Evolutionary conservation across 169 alveolate genomes (phyloP).

Genomic region (Plasmodium vivax): DNA sequence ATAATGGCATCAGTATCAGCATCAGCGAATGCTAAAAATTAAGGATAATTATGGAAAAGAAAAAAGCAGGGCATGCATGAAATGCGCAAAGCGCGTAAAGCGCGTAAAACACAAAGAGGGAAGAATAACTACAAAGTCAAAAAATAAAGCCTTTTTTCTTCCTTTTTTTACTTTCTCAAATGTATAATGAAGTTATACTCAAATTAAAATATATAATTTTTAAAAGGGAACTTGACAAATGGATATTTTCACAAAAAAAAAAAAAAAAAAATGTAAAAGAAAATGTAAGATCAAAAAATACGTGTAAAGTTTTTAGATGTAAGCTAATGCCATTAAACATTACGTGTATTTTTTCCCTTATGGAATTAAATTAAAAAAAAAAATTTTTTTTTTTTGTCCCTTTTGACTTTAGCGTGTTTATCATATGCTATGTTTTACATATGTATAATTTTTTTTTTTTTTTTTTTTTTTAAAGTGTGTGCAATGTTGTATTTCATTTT

Average conservation of each 20-base stretch:
- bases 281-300: slow-evolving; percentile 22
- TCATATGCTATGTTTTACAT: slow-evolving; percentile 3
- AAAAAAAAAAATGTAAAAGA: slow-evolving; percentile 2
- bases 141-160: slow-evolving; percentile 1
- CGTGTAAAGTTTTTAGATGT: slow-evolving; percentile 51
- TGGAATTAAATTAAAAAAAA: background rate
- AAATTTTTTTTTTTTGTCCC: background rate
- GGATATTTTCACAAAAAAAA: slow-evolving; percentile 4
- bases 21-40: background rate
- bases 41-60: slow-evolving; percentile 30
- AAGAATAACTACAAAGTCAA: slow-evolving; percentile 32
- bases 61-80: slow-evolving; percentile 8
- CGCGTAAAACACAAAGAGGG: slow-evolving; percentile 23
- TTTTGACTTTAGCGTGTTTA: background rate
- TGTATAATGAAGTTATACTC: slow-evolving; percentile 8
- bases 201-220: slow-evolving; percentile 6
- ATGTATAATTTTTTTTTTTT: slow-evolving; percentile 3
- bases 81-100: background rate
- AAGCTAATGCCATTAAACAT: slow-evolving; percentile 29
- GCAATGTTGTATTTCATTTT: slow-evolving; percentile 6
- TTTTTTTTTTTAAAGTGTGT: background rate
- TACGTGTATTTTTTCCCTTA: slow-evolving; percentile 21
- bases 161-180: background rate
- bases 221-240: background rate
- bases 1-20: slow-evolving; percentile 2